Percentiles rank a stretch among this genome's conserved stretches.
Conservation (phyloP, 495 filamentous ascomycete species). For the Parathielavia appendiculata region DNA sequence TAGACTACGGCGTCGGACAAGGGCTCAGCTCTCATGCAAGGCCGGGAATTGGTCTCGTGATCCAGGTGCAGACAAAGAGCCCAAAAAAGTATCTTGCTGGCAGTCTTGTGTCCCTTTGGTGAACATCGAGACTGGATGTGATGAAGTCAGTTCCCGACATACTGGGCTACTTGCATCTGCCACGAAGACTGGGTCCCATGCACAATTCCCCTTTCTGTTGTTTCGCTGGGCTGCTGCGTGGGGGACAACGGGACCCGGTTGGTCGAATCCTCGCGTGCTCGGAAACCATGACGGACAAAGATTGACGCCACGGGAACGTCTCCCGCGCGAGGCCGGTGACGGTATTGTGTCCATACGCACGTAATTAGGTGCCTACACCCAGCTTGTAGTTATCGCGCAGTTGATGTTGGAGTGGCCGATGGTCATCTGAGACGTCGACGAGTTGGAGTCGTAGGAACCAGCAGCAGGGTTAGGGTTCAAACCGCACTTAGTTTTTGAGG, state of each 20-base stretch:
- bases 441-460: no score
- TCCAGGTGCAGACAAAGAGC: not conserved
- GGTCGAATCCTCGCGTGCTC: not conserved
- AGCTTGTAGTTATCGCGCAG: no score
- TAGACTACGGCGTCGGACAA: not conserved
- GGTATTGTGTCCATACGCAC: no score
- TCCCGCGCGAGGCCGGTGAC: not conserved
- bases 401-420: no score
- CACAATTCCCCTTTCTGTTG: not conserved
- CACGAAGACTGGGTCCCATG: not conserved
- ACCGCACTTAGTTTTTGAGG: not conserved
- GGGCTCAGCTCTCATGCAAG: slow-evolving; percentile 9
- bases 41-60: slow-evolving; percentile 1
- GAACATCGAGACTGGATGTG: not conserved
- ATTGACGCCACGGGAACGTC: not conserved
- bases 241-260: not conserved
- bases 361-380: no score
- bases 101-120: not conserved
- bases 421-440: no score
- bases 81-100: not conserved
- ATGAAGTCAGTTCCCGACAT: not conserved
- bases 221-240: not conserved
- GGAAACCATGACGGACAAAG: slow-evolving; percentile 1
- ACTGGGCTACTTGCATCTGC: slow-evolving; percentile 1
- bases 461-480: not conserved